Evolutionary conservation across 2,329 filamentous ascomycete species (phyloP), one percentile per base, ranked within the genome.

Genomic region (Pyrenophora tritici-repentis): DNA sequence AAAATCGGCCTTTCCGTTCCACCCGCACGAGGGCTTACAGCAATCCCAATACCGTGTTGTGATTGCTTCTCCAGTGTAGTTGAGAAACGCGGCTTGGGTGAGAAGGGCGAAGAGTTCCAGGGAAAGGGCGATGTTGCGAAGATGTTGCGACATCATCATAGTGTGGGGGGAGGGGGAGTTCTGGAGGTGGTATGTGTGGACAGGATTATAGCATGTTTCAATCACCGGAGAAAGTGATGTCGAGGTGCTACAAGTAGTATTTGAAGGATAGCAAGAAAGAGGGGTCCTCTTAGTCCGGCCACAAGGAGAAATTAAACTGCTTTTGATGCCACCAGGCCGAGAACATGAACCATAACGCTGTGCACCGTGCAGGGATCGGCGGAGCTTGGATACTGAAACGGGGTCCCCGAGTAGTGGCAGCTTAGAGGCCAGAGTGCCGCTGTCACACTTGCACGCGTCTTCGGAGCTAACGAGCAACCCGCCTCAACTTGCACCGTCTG

Each of bases 21-120:
- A 80, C 3, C 78, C 78, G 68, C 86, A 89, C 16, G 83, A 86
- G 18, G 85, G 82, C 77, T 90, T 89, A 76, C 86, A 89, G 76
- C 86, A 89, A 69, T 89, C 86, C 70, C 70, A 74, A 56, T 67
- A 73, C 9, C 71, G 68, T 35, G 68, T 72, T 10, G 71, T 73
- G 34, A 71, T 34, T 13, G 69, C 68, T 35, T 66, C 62, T 29
- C 71, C 69, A 34, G 61, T 65, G 46, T 66, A 60, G 45, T 67
- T 62, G 43, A 68, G 60, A 39, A 59, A 42, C 5, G 61, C 45
- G 41, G 55, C 47, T 40, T 58, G 59, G 34, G 58, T 53, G 40
- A 61, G 42, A 36, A 62, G 42, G 7, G 59, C 51, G 43, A 72
- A 62, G 12, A 72, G 56, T 22, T 59, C 53, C 47, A 69, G 47